Evolutionary conservation across 345 rosid genomes (phyloP), one percentile per base, ranked within the genome.

Genomic region (Capsella bursapastoris): DNA sequence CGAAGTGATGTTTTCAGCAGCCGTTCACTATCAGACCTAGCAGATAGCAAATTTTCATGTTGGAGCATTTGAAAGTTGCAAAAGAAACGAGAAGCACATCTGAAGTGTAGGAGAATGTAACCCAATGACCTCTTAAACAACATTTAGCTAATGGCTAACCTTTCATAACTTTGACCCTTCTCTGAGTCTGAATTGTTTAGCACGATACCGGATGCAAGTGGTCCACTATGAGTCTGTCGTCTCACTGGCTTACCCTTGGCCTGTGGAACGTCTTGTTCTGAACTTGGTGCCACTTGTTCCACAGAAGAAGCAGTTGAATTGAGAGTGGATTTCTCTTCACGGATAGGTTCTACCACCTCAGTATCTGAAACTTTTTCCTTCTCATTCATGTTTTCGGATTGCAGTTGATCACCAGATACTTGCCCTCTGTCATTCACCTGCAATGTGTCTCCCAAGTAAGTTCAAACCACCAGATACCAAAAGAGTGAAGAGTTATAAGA

Each of bases 141-240:
- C 29, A 52, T 22, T 32, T 15, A 59, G 68, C 58, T 58, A 66
- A 66, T 72, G 60, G 37, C 83, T 11, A 68, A 94, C 98, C 97
- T 92, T 78, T 83, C 93, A 45, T 79, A 57, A 78, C 45, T 63
- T 49, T 76, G 89, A 8, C 72, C 81, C 70, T 72, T 87, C n/a
- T 84, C 98, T 51, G 87, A 81, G 40, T 77, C 77, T 47, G 90
- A 84, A 72, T 79, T 93, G 67, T 34, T 60, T 74, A 83, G 75
- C 72, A 82, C 78, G 63, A 48, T 56, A 78, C 82, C 86, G 59
- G 97, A 87, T 75, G 83, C 57, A 57, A 96, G 89, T 11, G 98
- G 93, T 70, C 99, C 98, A 78, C 99, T 90, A 56, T 84, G 93
- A 79, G 82, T 89, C 79, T 90, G 93, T 61, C 89, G 90, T 83